Conservation (phyloP, 257 asterid species). For the Nicotiana noctiflora region DNA sequence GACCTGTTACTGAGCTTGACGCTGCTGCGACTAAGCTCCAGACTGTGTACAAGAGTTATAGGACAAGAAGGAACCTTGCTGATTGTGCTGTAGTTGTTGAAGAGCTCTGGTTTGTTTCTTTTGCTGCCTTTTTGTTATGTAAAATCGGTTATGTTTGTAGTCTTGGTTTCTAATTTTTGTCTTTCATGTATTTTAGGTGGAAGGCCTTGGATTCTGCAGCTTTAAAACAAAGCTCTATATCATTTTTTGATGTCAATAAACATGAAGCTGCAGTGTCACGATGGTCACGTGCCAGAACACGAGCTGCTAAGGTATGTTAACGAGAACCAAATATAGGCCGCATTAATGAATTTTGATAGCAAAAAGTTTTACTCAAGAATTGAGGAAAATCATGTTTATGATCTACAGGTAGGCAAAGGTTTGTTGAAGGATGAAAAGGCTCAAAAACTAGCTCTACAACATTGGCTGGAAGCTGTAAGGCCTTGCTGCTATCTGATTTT, state of each 20-base stretch:
- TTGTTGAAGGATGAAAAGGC: constrained; percentile 61
- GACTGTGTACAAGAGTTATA: constrained; percentile 43
- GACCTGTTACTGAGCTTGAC: constrained; percentile 30
- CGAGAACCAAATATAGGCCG: neutral
- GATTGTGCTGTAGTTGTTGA: constrained; percentile 45
- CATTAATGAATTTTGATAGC: neutral
- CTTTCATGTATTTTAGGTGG: constrained; percentile 41
- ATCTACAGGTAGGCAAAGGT: constrained; percentile 63
- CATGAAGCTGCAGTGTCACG: constrained; percentile 59
- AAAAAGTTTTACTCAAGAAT: neutral
- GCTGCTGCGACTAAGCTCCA: constrained; percentile 39
- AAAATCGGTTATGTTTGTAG: neutral
- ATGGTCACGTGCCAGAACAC: constrained; percentile 56
- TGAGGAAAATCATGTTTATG: neutral
- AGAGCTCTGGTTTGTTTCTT: constrained; percentile 37
- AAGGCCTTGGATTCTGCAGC: constrained; percentile 59
- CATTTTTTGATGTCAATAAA: constrained; percentile 38
- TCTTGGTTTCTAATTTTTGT: neutral
- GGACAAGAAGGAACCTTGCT: constrained; percentile 45
- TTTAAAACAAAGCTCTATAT: constrained; percentile 40
- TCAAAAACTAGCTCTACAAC: constrained; percentile 68
- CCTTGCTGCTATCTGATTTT: neutral
- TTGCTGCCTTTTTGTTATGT: neutral
- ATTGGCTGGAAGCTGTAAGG: constrained; percentile 82
- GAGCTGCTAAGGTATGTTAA: constrained; percentile 51